Base-by-base conservation (phyloP, 805 yeast species). In the Lipomyces spencermartinsiae region DNA sequence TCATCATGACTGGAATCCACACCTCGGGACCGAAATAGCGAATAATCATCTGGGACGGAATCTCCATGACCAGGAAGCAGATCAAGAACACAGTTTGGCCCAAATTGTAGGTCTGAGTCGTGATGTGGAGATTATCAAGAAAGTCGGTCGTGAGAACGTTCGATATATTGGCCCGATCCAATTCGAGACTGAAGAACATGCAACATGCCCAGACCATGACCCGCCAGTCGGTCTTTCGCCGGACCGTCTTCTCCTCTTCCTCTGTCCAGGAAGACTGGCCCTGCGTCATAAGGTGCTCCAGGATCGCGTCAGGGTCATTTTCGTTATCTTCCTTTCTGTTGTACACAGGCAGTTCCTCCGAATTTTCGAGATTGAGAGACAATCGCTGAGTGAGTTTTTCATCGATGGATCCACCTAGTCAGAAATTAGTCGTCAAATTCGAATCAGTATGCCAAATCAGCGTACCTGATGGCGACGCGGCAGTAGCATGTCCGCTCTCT, bases 1-100 rank as follows among this genome's bases (percentile, higher is more conserved):
- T 88, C 60, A 80, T 76, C 66, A 64, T 62, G 46, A 70, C 73
- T 1, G 90, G 90, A 68, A 88, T 83, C 84, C 89, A 86, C 37
- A 80, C 71, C 74, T 87, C 91, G 8, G 89, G 85, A 10, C 92
- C 92, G 39, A 88, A 60, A 61, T 80, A 81, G 74, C 88, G 87
- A 10, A 89, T 84, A 53, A 88, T 78, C 73, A 78, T 70, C 69
- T 80, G 80, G 9, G 80, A 76, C 5, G 82, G 80, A 2, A 82
- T 78, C 71, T 84, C 86, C 64, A 82, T 82, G n/a, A 75, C 64
- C 54, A 76, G 58, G 63, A 77, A 77, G 19, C 74, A 73, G 87
- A 79, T 74, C 86, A 90, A 2, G 70, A 83, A 83, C 56, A 88
- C 79, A 5, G 89, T 86, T 70, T 80, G 83, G 56, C 89, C 92